A percentile compares a stretch with the other conserved stretches of the same genome.
Conservation (phyloP, 208 protist genomes). For the Leishmania lainsoni region DNA sequence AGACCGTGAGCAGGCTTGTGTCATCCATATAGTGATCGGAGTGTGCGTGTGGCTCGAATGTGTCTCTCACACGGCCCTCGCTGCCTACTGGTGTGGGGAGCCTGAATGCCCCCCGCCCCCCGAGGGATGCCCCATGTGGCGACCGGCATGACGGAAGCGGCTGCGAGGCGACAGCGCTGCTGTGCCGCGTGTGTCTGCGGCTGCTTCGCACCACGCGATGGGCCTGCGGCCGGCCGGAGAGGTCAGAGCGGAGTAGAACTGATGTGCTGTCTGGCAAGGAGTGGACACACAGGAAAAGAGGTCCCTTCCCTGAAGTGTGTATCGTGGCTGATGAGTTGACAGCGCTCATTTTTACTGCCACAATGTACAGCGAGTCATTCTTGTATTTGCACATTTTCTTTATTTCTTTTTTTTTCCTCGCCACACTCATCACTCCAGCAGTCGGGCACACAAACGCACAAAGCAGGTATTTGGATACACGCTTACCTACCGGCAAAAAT, state of each 20-base stretch:
- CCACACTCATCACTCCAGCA: not conserved
- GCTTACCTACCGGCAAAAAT: not conserved
- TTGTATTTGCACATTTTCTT: constrained; percentile 29
- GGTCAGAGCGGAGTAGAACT: not conserved
- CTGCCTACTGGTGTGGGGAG: not conserved
- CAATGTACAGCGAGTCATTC: not conserved
- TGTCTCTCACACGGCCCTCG: not conserved
- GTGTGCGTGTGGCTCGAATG: not conserved
- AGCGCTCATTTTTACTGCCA: not conserved
- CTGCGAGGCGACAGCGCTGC: not conserved
- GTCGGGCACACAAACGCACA: not conserved
- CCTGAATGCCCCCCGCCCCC: not conserved
- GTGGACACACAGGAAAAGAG: not conserved
- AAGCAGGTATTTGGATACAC: not conserved
- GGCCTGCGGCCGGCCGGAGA: not conserved
- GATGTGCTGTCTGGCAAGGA: not conserved
- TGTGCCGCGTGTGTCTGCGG: not conserved
- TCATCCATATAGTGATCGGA: not conserved
- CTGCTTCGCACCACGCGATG: not conserved
- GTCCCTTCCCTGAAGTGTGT: not conserved
- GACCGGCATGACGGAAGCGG: not conserved
- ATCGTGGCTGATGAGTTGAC: not conserved
- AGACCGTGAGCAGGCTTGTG: not conserved
- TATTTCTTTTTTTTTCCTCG: not conserved
- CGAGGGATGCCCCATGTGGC: not conserved